Base-by-base conservation (phyloP, 129 eudicot genomes). In the Centrapalus pauciflorus region DNA sequence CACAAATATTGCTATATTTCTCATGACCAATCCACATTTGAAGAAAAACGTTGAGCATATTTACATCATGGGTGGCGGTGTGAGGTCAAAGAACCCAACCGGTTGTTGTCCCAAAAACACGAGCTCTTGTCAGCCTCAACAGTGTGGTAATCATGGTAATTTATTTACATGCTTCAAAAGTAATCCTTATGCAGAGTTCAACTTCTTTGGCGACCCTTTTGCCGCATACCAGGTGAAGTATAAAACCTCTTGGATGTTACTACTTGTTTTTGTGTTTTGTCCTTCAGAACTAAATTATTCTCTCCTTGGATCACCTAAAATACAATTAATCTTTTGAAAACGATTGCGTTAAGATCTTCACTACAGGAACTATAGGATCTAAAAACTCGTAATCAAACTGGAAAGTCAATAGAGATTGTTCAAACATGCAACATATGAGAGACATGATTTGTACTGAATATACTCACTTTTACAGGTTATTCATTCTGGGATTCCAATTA, bases 111-210 rank as follows among this genome's bases (percentile, higher is more conserved):
- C 81, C 17, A 59, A 64, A 56, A 76, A 72, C 58, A 72, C 68
- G 7, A 49, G 71, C 63, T 49, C 82, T 33, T 89, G 95, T 66
- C 61, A 57, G 54, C 84, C 88, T 63, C 78, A 40, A 45, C 94
- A 78, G 60, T 89, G 95, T 73, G 96, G 96, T 11, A 69, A 82
- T 56, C 72, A 48, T 66, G 97, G 97, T 28, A 90, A 90, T 69
- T 10, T 90, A 28, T 82, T 69, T 67, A 82, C 93, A 7, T 85
- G 67, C 73, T 87, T 75, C 75, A 76, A 82, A 25, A 76, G 79
- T 41, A 90, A 90, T 77, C 97, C 97, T 69, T 87, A 82, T 64
- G 97, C 95, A 25, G 96, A 90, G 80, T 90, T 84, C 79, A 90
- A 90, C 66, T 37, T 90, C 38, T 90, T 80, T 74, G 81, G 70